Percentiles rank a stretch among this genome's conserved stretches.
Evolutionary conservation across 2,329 filamentous ascomycete species (phyloP).

Genomic region (Aspergillus sp.): DNA sequence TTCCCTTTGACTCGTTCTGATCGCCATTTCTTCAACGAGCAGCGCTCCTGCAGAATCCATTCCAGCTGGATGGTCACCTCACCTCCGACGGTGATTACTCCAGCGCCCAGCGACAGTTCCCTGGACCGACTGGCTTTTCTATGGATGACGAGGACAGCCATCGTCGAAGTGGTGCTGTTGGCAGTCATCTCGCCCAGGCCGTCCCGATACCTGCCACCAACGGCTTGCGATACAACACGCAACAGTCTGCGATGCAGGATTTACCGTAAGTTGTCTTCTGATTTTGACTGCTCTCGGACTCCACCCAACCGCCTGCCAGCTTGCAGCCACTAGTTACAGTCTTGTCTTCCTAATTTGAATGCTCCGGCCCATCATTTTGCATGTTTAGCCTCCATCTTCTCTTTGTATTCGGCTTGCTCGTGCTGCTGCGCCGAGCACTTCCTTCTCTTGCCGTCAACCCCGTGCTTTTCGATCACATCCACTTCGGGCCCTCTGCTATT

Average conservation of each 20-base stretch:
- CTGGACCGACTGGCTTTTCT: constrained; percentile 34
- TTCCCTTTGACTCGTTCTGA: constrained; percentile 21
- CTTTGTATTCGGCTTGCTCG: background rate
- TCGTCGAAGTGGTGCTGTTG: constrained; percentile 52
- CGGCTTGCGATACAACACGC: constrained; percentile 53
- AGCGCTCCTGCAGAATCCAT: constrained; percentile 38
- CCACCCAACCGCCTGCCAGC: constrained; percentile 29
- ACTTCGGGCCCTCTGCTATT: constrained; percentile 10
- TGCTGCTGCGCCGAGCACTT: constrained; percentile 13
- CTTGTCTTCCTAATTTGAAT: constrained; percentile 31
- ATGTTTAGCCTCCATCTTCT: constrained; percentile 1
- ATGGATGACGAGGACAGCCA: constrained; percentile 48
- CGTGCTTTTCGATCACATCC: constrained; percentile 27
- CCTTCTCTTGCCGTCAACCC: constrained; percentile 19
- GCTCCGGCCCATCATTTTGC: constrained; percentile 26
- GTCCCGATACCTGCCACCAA: constrained; percentile 48
- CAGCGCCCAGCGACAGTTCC: constrained; percentile 33
- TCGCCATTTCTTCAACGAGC: constrained; percentile 21
- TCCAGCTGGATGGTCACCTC: constrained; percentile 39
- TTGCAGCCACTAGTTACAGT: constrained; percentile 32
- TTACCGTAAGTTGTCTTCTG: constrained; percentile 55
- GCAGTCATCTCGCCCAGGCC: constrained; percentile 46
- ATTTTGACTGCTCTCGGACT: constrained; percentile 34
- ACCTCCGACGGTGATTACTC: constrained; percentile 43
- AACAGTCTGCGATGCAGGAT: constrained; percentile 53